Conservation (phyloP, 1,139 yeast genomes). For the Pichia sp. region DNA sequence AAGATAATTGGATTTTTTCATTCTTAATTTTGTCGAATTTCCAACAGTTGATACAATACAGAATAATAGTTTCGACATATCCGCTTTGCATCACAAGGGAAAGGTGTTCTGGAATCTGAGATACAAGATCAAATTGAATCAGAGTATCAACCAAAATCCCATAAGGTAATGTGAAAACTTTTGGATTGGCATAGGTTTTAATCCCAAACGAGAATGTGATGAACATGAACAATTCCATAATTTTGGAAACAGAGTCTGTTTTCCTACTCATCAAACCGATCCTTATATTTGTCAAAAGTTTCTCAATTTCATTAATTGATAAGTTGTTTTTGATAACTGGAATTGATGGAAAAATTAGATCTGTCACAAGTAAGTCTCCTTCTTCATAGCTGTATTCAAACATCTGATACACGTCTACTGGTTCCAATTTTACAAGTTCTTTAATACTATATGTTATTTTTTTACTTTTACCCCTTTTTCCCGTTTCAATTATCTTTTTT, state of each 20-base stretch:
- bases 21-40: constrained; percentile 23
- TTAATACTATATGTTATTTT: constrained; percentile 12
- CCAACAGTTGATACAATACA: constrained; percentile 42
- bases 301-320: constrained; percentile 18
- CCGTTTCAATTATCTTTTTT: constrained; percentile 1
- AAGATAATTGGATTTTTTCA: constrained; percentile 16
- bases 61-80: constrained; percentile 35
- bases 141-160: constrained; percentile 37
- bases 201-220: constrained; percentile 30
- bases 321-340: constrained; percentile 7
- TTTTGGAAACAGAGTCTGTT: constrained; percentile 22
- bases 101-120: constrained; percentile 25
- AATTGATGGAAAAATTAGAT: constrained; percentile 19
- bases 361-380: constrained; percentile 15
- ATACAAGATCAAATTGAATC: constrained; percentile 35
- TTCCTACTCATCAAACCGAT: constrained; percentile 16
- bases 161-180: constrained; percentile 36
- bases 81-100: constrained; percentile 23
- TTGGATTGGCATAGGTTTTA: constrained; percentile 33
- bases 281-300: constrained; percentile 22
- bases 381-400: constrained; percentile 13
- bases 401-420: constrained; percentile 11
- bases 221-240: constrained; percentile 26
- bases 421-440: constrained; percentile 16
- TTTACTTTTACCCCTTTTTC: background rate